phyloP scores from a whole-genome alignment of 495 filamentous ascomycete genomes.

The Tetracladium setigerum region DNA sequence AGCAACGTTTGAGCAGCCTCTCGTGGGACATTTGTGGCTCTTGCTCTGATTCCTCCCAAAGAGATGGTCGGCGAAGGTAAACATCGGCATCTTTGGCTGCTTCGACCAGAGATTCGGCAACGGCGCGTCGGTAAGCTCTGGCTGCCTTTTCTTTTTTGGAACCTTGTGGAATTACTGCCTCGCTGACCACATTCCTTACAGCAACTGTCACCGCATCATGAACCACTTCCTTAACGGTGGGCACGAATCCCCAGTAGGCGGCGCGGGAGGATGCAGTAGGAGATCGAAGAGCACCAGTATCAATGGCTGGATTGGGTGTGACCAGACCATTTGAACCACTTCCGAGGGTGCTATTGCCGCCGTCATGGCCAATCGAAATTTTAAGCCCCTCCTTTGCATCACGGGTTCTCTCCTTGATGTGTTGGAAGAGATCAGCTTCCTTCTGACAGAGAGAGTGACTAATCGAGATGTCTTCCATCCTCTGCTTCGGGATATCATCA shows the following conservation, averaged over 20 bases:
- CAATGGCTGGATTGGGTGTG: too few relatives aligned
- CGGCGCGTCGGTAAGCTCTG: slow-evolving; percentile 3
- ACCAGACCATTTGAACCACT: too few relatives aligned
- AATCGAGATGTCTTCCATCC: too few relatives aligned
- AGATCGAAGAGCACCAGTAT: too few relatives aligned
- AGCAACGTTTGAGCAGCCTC: background rate
- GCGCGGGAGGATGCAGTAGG: background rate
- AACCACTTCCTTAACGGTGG: slow-evolving; percentile 13
- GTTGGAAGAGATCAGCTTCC: too few relatives aligned
- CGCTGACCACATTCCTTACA: slow-evolving; percentile 13
- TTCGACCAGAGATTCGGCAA: slow-evolving; percentile 9
- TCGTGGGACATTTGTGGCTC: background rate
- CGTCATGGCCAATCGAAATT: too few relatives aligned
- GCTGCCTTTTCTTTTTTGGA: slow-evolving; percentile 8
- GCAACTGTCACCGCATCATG: slow-evolving; percentile 15
- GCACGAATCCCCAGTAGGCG: slow-evolving; percentile 19
- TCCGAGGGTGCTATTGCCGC: too few relatives aligned
- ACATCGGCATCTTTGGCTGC: slow-evolving; percentile 11
- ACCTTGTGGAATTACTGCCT: slow-evolving; percentile 6
- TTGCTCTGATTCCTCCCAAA: slow-evolving; percentile 3
- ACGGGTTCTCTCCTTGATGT: too few relatives aligned
- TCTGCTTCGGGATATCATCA: too few relatives aligned
- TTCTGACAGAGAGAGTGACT: background rate
- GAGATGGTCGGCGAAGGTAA: slow-evolving; percentile 6
- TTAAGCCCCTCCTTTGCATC: too few relatives aligned